phyloP scores from a whole-genome alignment of 495 filamentous ascomycete species.

The Hypomontagnella submonticulosa region DNA sequence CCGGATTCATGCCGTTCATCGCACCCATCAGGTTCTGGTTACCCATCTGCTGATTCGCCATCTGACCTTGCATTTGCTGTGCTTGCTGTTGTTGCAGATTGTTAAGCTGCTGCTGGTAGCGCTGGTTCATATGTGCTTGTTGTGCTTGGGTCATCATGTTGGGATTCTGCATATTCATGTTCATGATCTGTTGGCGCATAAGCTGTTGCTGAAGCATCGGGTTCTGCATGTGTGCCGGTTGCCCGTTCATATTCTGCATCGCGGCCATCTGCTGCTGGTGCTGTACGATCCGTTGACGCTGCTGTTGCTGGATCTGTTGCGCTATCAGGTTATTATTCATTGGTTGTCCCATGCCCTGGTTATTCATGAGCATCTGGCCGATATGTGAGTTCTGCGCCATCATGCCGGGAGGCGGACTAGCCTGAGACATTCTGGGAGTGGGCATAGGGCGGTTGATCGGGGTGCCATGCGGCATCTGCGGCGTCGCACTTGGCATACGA shows the following conservation, averaged over 20 bases:
- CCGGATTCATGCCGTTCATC: conserved; percentile 49
- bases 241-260: conserved; percentile 52
- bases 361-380: conserved; percentile 65
- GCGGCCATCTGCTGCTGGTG: conserved; percentile 55
- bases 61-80: conserved; percentile 51
- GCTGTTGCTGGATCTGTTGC: conserved; percentile 11
- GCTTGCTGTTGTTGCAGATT: conserved; percentile 51
- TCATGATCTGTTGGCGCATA: conserved; percentile 53
- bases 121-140: conserved; percentile 55
- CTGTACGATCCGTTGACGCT: conserved; percentile 57
- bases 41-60: conserved; percentile 49
- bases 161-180: conserved; percentile 48
- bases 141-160: conserved; percentile 48
- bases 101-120: conserved; percentile 46
- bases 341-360: conserved; percentile 60
- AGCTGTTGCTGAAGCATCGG: conserved; percentile 52
- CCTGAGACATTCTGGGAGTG: conserved; percentile 76
- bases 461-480: conserved; percentile 78
- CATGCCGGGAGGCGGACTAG: conserved; percentile 70
- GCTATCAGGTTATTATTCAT: conserved; percentile 51
- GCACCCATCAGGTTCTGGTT: conserved; percentile 47
- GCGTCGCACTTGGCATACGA: conserved; percentile 80
- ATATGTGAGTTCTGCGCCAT: conserved; percentile 70
- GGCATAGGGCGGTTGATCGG: conserved; percentile 75
- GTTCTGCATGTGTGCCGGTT: conserved; percentile 44